Evolutionary conservation across 2,329 filamentous ascomycete species (phyloP).

Genomic region (Colletotrichum chlorophyti): DNA sequence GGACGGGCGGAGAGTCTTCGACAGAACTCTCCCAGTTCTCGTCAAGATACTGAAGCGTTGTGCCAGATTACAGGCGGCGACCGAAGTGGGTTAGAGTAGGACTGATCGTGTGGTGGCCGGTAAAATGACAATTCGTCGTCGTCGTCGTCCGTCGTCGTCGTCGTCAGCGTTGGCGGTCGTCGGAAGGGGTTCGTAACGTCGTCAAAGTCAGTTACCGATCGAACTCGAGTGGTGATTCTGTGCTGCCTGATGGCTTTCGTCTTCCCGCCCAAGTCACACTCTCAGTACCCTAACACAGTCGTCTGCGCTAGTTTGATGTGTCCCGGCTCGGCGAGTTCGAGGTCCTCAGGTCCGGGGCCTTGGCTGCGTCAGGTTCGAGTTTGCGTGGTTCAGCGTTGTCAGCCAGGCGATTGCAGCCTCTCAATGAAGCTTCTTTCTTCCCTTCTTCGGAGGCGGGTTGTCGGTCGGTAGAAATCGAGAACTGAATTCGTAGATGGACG

Average conservation of each 20-base stretch:
- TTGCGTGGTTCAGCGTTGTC: too few species aligned
- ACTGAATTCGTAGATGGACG: conserved; percentile 17
- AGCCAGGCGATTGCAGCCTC: conserved; percentile 9
- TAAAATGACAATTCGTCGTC: too few species aligned
- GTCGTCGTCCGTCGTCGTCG: conserved; percentile 10
- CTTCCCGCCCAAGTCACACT: too few species aligned
- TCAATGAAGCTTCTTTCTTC: neutral
- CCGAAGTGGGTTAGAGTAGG: neutral
- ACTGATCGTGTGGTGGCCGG: too few species aligned
- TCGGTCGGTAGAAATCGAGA: conserved; percentile 24
- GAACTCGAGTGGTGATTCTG: neutral
- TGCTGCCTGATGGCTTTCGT: neutral
- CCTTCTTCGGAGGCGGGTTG: conserved; percentile 2
- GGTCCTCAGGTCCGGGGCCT: conserved; percentile 12
- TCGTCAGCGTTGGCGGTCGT: conserved; percentile 14
- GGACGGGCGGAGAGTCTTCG: conserved; percentile 8
- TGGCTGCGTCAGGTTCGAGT: too few species aligned
- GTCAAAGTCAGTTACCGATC: conserved; percentile 5
- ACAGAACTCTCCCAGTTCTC: conserved; percentile 11
- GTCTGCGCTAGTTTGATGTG: conserved; percentile 4
- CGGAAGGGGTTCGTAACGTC: conserved; percentile 11
- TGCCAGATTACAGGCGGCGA: conserved; percentile 7
- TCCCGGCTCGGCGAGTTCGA: conserved; percentile 5
- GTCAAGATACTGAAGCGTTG: neutral
- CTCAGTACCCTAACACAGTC: neutral